Conservation (phyloP, 2,329 filamentous ascomycete genomes). For the Fusarium sp. region DNA sequence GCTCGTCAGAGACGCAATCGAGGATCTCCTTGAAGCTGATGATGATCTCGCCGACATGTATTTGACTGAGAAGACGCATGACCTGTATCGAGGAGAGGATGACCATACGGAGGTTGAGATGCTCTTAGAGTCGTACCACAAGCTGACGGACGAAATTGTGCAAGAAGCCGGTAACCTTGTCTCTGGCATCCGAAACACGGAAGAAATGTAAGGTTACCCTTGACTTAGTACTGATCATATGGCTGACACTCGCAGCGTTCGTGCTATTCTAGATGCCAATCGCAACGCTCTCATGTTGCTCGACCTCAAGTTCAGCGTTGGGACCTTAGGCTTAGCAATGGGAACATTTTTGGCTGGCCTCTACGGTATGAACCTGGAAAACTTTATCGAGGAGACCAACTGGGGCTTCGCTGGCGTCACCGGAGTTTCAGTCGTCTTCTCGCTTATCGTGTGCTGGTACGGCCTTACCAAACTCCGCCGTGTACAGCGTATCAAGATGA, state of each 20-base stretch:
- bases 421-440: constrained; percentile 75
- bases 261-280: constrained; percentile 97
- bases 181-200: constrained; percentile 94
- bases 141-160: constrained; percentile 97
- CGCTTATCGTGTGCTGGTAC: constrained; percentile 82
- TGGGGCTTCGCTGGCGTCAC: constrained; percentile 86
- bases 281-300: constrained; percentile 98
- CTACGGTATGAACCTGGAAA: constrained; percentile 99
- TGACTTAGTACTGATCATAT: not conserved
- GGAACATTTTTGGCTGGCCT: constrained; percentile 97
- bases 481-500: constrained; percentile 92
- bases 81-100: constrained; percentile 78
- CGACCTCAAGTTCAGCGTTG: constrained; percentile 95
- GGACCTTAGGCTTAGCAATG: constrained; percentile 92
- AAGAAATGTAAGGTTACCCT: constrained; percentile 83
- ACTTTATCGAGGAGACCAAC: constrained; percentile 95
- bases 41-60: constrained; percentile 97
- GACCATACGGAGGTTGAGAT: constrained; percentile 98
- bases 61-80: constrained; percentile 85
- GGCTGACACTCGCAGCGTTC: constrained; percentile 71
- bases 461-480: constrained; percentile 85
- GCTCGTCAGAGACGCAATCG: constrained; percentile 92
- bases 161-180: constrained; percentile 94
- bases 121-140: constrained; percentile 96
- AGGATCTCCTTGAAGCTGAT: constrained; percentile 94